Evolutionary conservation across 257 asterid genomes (phyloP), one percentile per base, ranked within the genome.

Genomic region (Verbena officinalis): DNA sequence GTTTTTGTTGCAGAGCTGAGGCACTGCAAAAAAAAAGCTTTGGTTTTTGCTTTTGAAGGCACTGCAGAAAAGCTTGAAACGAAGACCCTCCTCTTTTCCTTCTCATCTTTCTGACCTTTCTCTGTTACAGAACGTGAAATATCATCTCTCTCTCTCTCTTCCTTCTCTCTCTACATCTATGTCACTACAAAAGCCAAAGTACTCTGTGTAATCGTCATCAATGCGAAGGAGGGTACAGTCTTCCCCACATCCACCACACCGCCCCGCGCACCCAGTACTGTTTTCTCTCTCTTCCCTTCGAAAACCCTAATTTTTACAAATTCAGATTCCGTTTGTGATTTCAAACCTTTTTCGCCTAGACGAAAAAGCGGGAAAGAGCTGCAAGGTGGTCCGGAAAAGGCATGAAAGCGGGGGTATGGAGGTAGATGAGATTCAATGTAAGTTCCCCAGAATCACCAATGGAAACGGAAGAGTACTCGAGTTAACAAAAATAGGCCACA

Each of bases 381-480:
- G 59, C 21, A 33, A 67, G 58, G 56, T 65, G 66, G 0, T 20
- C 73, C 62, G 4, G 59, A 44, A 70, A 78, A 77, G 92, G 86
- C 72, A 78, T 82, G 89, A 76, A 63, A 79, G 61, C 79, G 67
- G 77, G 68, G 75, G 57, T 27, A 83, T 81, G 90, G 93, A 79
- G 77, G 70, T 73, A 55, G 85, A 78, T 71, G 78, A 83, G 64
- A 73, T 85, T 72, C 86, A 68, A 77, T 64, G 82, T 30, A 82
- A 82, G 74, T 84, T 74, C 64, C 77, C 79, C 8, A 60, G 82
- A 54, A 67, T 70, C 71, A 51, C 55, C 65, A 72, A 81, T 58
- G 82, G 70, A 16, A 71, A 33, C 59, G 69, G 66, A 12, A 76
- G 72, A 16, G n/a, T n/a, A n/a, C 52, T 67, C 11, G 72, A 45